Evolutionary conservation across 1,284 basidiomycete species (phyloP).

Genomic region (Tylopilus sp.): DNA sequence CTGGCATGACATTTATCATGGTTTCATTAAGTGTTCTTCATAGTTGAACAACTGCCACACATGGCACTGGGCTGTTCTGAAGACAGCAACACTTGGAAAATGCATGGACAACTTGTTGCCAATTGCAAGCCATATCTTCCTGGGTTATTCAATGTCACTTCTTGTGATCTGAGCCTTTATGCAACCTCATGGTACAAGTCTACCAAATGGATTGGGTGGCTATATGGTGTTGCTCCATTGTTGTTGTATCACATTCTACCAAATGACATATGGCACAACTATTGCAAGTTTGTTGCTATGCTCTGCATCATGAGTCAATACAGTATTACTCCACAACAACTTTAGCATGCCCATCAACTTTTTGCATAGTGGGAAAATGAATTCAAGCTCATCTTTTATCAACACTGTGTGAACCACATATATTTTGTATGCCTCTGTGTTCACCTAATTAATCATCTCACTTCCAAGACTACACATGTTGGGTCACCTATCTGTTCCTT

Average conservation of each 20-base stretch:
- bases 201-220: constrained; percentile 4
- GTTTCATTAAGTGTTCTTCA: neutral
- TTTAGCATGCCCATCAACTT: neutral
- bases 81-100: no score
- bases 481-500: no score
- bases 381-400: constrained; percentile 7
- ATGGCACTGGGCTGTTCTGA: no score
- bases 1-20: neutral
- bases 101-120: no score
- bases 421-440: constrained; percentile 7
- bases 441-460: constrained; percentile 14
- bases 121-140: no score
- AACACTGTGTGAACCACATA: neutral
- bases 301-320: constrained; percentile 4
- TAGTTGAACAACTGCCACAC: no score
- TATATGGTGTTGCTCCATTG: neutral
- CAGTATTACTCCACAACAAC: neutral
- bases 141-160: no score
- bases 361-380: neutral
- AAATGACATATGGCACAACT: neutral
- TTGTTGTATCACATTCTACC: neutral
- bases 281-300: neutral
- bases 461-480: neutral
- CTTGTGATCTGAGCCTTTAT: neutral
- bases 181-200: constrained; percentile 15